Conservation (phyloP, 306 rosid genomes). For the Bauhinia variegata region DNA sequence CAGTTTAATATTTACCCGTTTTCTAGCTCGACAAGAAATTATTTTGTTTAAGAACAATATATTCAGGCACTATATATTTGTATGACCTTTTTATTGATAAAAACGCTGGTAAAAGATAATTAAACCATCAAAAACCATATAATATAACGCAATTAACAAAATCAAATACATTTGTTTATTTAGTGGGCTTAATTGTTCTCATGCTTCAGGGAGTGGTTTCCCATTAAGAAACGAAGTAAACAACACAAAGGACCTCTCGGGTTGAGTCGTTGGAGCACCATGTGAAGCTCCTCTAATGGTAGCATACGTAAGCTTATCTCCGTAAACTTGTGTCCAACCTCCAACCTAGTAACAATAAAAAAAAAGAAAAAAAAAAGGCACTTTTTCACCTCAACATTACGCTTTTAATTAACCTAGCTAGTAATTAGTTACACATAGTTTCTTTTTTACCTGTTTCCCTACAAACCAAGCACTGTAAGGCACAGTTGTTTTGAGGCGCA, state of each 20-base stretch:
- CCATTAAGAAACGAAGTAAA: conserved; percentile 29
- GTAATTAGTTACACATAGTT: too few relatives aligned
- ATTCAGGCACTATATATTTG: too few relatives aligned
- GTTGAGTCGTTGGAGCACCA: conserved; percentile 14
- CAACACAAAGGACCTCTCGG: conserved; percentile 3
- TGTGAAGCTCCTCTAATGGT: conserved; percentile 32
- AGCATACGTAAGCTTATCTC: conserved; percentile 4
- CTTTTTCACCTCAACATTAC: background rate
- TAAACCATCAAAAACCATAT: too few relatives aligned
- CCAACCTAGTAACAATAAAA: conserved; percentile 30
- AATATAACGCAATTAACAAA: too few relatives aligned
- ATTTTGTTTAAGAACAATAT: too few relatives aligned
- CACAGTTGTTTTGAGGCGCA: conserved; percentile 35
- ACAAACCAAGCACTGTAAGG: conserved; percentile 44
- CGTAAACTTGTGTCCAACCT: conserved; percentile 39
- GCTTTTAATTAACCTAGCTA: background rate
- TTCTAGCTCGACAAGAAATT: too few relatives aligned
- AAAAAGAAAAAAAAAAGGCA: background rate
- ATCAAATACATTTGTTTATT: too few relatives aligned
- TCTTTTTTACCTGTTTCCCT: conserved; percentile 39
- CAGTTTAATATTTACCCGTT: too few relatives aligned
- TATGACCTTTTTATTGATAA: too few relatives aligned
- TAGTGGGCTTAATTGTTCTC: too few relatives aligned
- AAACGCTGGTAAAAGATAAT: too few relatives aligned
- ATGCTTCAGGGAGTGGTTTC: conserved; percentile 15